Base-by-base conservation (phyloP, 805 yeast species). In the Yarrowia sp. region DNA sequence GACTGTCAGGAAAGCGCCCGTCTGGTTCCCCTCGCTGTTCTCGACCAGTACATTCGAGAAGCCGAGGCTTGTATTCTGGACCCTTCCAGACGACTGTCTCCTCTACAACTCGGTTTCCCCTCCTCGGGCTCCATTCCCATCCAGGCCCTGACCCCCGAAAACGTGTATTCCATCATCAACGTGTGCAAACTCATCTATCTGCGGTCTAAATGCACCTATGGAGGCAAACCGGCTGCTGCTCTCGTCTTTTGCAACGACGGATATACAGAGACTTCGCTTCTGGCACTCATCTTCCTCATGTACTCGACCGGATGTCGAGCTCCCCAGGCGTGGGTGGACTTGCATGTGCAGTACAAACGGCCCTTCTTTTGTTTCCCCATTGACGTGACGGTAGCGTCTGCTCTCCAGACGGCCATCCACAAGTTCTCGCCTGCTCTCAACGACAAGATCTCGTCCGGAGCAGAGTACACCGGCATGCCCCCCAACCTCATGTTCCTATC, bases 231-330 rank as follows among this genome's bases (percentile, higher is more conserved):
- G 14, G 70, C 71, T 1, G 71, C 73, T 3, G 77, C 85, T 0
- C 79, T 92, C 66, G 77, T 92, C 10, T 87, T 85, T 72, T 91
- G 97, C 71, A 83, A 89, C 1, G 97, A 93, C 75, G 98, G 98
- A 0, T 93, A 92, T 74, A 90, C 97, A 0, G 97, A 92, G 72
- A 88, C 92, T 61, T 85, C 96, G 5, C 79, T 93, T n/a, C 75
- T 92, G 41, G 83, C 85, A 0, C 77, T 90, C 36, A 83, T 92
- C 65, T 92, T 83, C 70, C 69, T 88, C 65, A 88, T 93, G 66
- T 93, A 87, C 75, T 74, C 89, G 1, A 82, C 86, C 63, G 84
- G 87, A 41, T 71, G 84, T 19, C 68, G 82, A 0, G 74, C 90
- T 12, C 85, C 88, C 28, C 86, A 87, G 41, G 92, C 92, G 0